Conservation (phyloP, 805 yeast species). For the Jamesozyma spencerorum region DNA sequence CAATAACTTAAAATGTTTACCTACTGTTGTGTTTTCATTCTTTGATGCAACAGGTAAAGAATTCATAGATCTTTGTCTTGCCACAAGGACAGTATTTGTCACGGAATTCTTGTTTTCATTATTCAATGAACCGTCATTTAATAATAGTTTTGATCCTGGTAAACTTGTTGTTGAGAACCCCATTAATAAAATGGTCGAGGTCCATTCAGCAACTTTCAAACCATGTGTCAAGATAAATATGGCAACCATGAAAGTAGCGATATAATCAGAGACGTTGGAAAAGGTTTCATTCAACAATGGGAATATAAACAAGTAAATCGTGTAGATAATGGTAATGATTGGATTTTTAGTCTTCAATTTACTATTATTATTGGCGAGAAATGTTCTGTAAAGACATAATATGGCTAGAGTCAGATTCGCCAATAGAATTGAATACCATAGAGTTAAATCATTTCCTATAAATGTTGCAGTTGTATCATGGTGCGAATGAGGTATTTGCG, state of each 20-base stretch:
- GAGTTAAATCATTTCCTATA: slow-evolving; percentile 8
- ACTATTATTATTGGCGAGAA: slow-evolving; percentile 22
- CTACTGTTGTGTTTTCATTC: neutral
- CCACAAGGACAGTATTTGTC: neutral
- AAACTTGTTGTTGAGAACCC: slow-evolving; percentile 28
- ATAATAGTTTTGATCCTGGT: slow-evolving; percentile 14
- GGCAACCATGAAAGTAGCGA: slow-evolving; percentile 23
- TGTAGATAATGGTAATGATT: slow-evolving; percentile 25
- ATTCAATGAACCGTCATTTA: slow-evolving; percentile 6
- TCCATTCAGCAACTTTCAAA: slow-evolving; percentile 28
- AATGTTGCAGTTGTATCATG: slow-evolving; percentile 5
- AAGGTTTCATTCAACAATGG: slow-evolving; percentile 17
- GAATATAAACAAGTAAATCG: slow-evolving; percentile 20
- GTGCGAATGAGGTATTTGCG: slow-evolving; percentile 29
- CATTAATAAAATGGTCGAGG: slow-evolving; percentile 26
- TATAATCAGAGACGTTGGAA: slow-evolving; percentile 21
- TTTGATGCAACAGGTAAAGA: slow-evolving; percentile 12
- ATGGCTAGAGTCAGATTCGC: slow-evolving; percentile 17
- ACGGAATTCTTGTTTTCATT: neutral
- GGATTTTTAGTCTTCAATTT: slow-evolving; percentile 29
- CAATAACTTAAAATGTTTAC: too few species aligned
- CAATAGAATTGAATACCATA: slow-evolving; percentile 23
- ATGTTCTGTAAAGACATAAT: slow-evolving; percentile 19
- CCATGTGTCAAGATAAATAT: slow-evolving; percentile 27
- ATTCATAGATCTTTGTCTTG: slow-evolving; percentile 10